phyloP scores from a whole-genome alignment of 306 rosid species.

The Vigna reflexopilosa region DNA sequence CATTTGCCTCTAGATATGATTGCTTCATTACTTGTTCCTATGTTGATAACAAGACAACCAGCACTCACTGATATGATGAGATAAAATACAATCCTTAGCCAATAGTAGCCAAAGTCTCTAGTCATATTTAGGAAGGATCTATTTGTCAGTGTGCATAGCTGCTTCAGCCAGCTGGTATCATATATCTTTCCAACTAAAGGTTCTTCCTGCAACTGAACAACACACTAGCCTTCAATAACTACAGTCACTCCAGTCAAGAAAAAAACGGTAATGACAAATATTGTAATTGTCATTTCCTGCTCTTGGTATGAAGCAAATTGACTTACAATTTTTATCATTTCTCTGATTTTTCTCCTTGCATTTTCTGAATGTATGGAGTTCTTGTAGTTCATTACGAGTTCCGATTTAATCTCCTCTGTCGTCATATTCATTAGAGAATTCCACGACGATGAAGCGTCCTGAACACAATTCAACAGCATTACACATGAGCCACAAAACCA shows the following conservation, averaged over 20 bases:
- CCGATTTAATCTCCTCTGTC: slow-evolving; percentile 41
- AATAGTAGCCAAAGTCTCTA: slow-evolving; percentile 74
- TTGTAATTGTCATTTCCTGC: background rate
- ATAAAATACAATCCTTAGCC: slow-evolving; percentile 64
- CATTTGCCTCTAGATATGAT: slow-evolving; percentile 66
- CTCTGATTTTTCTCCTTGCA: slow-evolving; percentile 30
- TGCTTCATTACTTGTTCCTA: slow-evolving; percentile 57
- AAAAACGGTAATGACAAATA: background rate
- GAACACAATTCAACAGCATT: background rate
- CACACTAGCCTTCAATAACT: background rate
- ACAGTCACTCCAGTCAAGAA: background rate
- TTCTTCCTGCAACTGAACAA: slow-evolving; percentile 55
- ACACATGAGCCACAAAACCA: slow-evolving; percentile 7
- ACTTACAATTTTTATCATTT: slow-evolving; percentile 36
- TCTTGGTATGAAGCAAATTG: background rate
- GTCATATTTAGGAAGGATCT: slow-evolving; percentile 70
- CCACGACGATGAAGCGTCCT: slow-evolving; percentile 38
- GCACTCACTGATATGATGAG: slow-evolving; percentile 52
- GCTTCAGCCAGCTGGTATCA: slow-evolving; percentile 61
- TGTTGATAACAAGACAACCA: slow-evolving; percentile 52
- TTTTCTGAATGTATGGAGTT: slow-evolving; percentile 39
- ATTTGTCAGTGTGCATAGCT: slow-evolving; percentile 59
- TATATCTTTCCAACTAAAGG: slow-evolving; percentile 44
- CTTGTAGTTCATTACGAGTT: slow-evolving; percentile 42
- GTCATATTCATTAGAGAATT: slow-evolving; percentile 21